Evolutionary conservation across 257 asterid genomes (phyloP).

Genomic region (Solanum gracilifrons): DNA sequence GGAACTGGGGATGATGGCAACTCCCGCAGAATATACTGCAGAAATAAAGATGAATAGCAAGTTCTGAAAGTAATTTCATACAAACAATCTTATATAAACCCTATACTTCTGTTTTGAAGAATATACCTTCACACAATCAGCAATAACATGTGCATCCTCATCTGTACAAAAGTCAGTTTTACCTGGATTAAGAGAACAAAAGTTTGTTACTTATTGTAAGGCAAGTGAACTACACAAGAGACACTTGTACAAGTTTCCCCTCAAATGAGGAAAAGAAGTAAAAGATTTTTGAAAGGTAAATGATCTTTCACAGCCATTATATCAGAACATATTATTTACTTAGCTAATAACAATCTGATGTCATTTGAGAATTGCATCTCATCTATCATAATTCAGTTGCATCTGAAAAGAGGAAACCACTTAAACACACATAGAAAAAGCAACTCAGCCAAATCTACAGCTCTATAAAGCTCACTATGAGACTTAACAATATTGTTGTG

Average conservation of each 20-base stretch:
- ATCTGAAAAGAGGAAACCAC: background rate
- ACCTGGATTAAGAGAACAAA: constrained; percentile 30
- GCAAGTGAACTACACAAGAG: background rate
- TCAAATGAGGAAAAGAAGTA: background rate
- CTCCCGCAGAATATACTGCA: constrained; percentile 91
- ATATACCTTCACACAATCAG: constrained; percentile 90
- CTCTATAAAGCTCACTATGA: background rate
- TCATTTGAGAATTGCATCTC: background rate
- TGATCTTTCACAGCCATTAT: background rate
- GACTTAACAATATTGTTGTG: background rate
- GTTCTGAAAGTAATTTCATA: background rate
- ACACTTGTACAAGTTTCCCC: background rate
- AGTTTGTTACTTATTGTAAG: background rate
- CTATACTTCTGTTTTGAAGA: constrained; percentile 4
- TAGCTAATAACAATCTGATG: background rate
- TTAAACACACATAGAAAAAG: background rate
- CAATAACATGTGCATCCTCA: constrained; percentile 96
- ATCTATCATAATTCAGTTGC: background rate
- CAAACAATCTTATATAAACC: background rate
- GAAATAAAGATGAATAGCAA: constrained; percentile 2
- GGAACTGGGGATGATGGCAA: constrained; percentile 98
- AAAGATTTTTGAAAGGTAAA: background rate
- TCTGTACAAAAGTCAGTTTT: constrained; percentile 66
- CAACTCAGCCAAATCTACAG: background rate
- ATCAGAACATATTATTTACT: background rate